These are phyloP conservation scores for Rhododendron ferrugineum DNA, from an alignment of 148 eudicot genomes.

Conservation along the genomic window DNA sequence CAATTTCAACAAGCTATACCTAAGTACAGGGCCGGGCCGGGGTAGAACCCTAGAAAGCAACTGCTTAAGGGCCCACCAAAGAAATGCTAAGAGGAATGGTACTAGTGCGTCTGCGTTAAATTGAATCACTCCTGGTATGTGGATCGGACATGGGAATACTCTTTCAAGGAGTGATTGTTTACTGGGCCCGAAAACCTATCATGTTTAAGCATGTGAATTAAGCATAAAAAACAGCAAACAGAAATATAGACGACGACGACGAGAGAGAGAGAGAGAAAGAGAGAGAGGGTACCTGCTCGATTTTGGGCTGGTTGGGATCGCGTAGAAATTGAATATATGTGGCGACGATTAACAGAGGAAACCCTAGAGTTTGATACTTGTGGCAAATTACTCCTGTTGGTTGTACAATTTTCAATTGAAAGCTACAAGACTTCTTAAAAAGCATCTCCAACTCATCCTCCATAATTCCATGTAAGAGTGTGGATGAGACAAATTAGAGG, in stretches of 20 bases:
- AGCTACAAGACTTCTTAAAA: neutral
- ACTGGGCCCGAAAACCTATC: neutral
- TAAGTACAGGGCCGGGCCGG: neutral
- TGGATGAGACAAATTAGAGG: too few relatives aligned
- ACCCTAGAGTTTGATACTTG: neutral
- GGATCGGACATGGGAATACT: neutral
- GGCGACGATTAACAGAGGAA: neutral
- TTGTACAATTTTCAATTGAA: neutral
- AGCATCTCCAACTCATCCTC: too few relatives aligned
- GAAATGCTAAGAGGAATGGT: neutral
- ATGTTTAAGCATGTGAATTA: neutral
- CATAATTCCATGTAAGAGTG: too few relatives aligned
- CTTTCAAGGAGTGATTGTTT: neutral
- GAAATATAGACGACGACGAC: neutral
- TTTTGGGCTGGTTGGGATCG: neutral
- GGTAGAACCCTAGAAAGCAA: neutral
- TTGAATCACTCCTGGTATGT: neutral
- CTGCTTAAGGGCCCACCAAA: conserved; percentile 1
- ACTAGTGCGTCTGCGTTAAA: neutral
- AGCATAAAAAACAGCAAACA: neutral
- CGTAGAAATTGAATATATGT: neutral
- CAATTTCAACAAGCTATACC: conserved; percentile 3
- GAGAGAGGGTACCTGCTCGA: neutral
- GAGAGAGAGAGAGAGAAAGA: neutral
- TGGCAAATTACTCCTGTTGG: neutral